Evolutionary conservation across 2,329 filamentous ascomycete species (phyloP).

Genomic region (Parastagonospora nodorum): DNA sequence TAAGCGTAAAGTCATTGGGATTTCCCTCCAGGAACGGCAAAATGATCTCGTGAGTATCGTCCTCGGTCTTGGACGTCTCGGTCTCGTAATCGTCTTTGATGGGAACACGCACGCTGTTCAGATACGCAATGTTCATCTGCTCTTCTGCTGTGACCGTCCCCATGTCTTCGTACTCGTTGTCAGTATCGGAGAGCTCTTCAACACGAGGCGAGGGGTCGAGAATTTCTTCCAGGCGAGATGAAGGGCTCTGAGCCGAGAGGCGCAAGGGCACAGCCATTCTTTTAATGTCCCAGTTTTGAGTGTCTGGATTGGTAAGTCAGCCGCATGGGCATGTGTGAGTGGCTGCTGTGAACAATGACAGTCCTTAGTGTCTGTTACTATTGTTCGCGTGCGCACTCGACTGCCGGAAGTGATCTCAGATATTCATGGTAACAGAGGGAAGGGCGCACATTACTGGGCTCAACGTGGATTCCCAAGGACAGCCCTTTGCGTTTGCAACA

Average conservation of each 20-base stretch:
- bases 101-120: constrained; percentile 50
- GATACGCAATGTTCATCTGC: constrained; percentile 33
- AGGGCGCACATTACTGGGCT: neutral
- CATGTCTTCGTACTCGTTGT: constrained; percentile 46
- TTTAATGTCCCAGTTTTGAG: constrained; percentile 8
- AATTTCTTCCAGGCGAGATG: constrained; percentile 35
- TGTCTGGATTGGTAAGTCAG: constrained; percentile 5
- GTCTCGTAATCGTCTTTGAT: constrained; percentile 72
- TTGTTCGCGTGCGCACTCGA: constrained; percentile 27
- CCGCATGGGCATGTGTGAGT: constrained; percentile 21
- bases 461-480: neutral
- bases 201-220: constrained; percentile 31
- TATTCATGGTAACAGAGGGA: constrained; percentile 5
- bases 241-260: constrained; percentile 22
- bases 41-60: constrained; percentile 70
- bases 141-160: constrained; percentile 33
- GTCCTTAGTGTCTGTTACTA: constrained; percentile 27
- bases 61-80: constrained; percentile 69
- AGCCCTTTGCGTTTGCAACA: constrained; percentile 1
- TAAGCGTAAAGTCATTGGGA: constrained; percentile 61
- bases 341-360: constrained; percentile 32
- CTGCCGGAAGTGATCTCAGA: constrained; percentile 12
- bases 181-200: constrained; percentile 44
- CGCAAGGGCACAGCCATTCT: constrained; percentile 34
- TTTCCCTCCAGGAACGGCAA: constrained; percentile 68